Conservation (phyloP, 768 basidiomycete species). For the Suillus tomentosus region DNA sequence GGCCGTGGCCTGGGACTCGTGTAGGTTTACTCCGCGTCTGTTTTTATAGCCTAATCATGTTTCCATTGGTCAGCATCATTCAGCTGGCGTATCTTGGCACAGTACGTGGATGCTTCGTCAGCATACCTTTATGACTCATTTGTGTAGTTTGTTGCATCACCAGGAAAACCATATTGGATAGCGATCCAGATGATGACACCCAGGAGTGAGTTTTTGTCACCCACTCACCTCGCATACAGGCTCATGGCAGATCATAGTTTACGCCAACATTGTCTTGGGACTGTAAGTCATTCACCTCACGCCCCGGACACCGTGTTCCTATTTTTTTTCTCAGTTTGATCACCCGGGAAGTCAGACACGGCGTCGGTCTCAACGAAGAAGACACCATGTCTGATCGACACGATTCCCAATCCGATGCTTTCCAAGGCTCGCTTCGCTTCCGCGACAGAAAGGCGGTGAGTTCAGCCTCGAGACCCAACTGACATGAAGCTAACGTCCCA, state of each 20-base stretch:
- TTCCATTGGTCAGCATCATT: constrained; percentile 14
- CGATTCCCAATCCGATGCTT: not conserved
- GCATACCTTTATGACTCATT: constrained; percentile 1
- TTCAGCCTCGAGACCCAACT: not conserved
- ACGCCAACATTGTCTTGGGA: constrained; percentile 30
- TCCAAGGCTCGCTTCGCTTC: constrained; percentile 18
- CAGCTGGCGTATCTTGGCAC: constrained; percentile 22
- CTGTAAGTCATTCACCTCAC: constrained; percentile 20
- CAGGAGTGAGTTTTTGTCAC: constrained; percentile 22
- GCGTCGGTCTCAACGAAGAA: constrained; percentile 30
- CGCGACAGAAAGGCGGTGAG: constrained; percentile 23
- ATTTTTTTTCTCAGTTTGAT: constrained; percentile 25
- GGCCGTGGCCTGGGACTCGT: constrained; percentile 26
- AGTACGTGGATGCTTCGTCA: constrained; percentile 18
- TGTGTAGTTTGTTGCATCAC: constrained; percentile 26
- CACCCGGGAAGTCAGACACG: constrained; percentile 19
- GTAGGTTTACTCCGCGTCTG: constrained; percentile 19
- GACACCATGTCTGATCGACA: constrained; percentile 18
- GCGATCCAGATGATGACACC: constrained; percentile 29
- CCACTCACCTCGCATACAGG: not conserved
- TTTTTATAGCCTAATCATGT: not conserved
- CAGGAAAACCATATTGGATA: constrained; percentile 27
- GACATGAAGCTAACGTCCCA: not conserved
- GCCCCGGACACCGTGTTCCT: not conserved
- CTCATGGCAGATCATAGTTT: constrained; percentile 20